Evolutionary conservation across 495 filamentous ascomycete species (phyloP), one percentile per base, ranked within the genome.

Genomic region (Penicillium canariense): DNA sequence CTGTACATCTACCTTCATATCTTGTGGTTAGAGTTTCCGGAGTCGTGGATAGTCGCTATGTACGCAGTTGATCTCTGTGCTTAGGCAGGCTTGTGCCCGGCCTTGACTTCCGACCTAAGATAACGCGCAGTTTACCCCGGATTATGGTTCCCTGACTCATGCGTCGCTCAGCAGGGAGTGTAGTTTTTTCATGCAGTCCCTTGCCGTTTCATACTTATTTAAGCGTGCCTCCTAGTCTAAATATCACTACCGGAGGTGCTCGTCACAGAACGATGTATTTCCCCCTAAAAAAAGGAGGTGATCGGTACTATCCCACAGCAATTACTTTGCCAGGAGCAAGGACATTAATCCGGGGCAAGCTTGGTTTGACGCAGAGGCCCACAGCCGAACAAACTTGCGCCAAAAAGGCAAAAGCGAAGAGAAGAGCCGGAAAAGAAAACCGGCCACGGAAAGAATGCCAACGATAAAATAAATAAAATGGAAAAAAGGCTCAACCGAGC

Each of bases 271-370:
- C n/a, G n/a, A n/a, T n/a, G n/a, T n/a, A n/a, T n/a, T n/a, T n/a
- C n/a, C n/a, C n/a, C n/a, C n/a, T n/a, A n/a, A n/a, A n/a, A n/a
- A n/a, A n/a, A n/a, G n/a, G n/a, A n/a, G 36, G 18, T 22, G 22
- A 20, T 3, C 22, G 5, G 36, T 11, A 11, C 17, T 18, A 22
- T 22, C 18, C 7, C 2, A 18, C n/a, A 38, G 10, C 6, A 11
- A 10, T 20, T 10, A 11, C 22, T 14, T 17, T 43, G 10, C 7
- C 23, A 44, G 9, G 11, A 42, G 25, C 20, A 23, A n/a, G 17
- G 23, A 42, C 15, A 46, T 30, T 17, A 46, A 46, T 46, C 43
- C 43, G 43, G 43, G 43, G 43, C 43, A 46, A 46, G 43, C 26
- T 10, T 28, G 8, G 35, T 44, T 9, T 17, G 14, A 27, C 25